These are phyloP conservation scores for Pichia scutulata DNA, from an alignment of 805 yeast genomes.

Conservation along the genomic window DNA sequence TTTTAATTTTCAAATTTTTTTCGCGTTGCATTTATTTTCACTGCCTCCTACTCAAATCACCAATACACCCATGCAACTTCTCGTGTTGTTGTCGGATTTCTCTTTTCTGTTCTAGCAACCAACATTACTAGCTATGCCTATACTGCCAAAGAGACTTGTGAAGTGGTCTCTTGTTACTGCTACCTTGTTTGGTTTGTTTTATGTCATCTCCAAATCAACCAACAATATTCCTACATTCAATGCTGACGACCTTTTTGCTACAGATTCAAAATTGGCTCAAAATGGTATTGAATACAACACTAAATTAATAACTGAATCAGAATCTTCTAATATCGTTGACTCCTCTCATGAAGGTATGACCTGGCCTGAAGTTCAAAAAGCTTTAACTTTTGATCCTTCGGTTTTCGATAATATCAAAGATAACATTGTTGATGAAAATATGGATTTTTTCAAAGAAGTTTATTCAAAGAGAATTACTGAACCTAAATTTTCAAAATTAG, in stretches of 20 bases:
- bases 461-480: conserved; percentile 28
- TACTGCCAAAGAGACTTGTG: conserved; percentile 15
- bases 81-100: too few relatives aligned
- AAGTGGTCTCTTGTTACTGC: conserved; percentile 14
- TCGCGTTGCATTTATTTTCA: too few relatives aligned
- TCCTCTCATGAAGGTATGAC: conserved; percentile 11
- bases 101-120: neutral
- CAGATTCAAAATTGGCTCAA: neutral
- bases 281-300: conserved; percentile 24
- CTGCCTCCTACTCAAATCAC: too few relatives aligned
- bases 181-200: conserved; percentile 5
- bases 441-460: conserved; percentile 30
- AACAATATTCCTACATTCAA: conserved; percentile 9
- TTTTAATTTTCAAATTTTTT: too few relatives aligned
- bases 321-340: neutral
- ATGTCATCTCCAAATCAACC: conserved; percentile 3
- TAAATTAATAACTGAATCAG: conserved; percentile 21
- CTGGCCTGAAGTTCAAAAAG: conserved; percentile 20
- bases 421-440: conserved; percentile 26
- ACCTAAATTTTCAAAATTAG: conserved; percentile 27
- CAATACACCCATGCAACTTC: too few relatives aligned
- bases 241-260: conserved; percentile 14
- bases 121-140: neutral
- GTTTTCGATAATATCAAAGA: conserved; percentile 19
- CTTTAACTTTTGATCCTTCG: conserved; percentile 19